phyloP scores from a whole-genome alignment of 139 green algal species.

The Auxenochlorella pyrenoidosa region DNA sequence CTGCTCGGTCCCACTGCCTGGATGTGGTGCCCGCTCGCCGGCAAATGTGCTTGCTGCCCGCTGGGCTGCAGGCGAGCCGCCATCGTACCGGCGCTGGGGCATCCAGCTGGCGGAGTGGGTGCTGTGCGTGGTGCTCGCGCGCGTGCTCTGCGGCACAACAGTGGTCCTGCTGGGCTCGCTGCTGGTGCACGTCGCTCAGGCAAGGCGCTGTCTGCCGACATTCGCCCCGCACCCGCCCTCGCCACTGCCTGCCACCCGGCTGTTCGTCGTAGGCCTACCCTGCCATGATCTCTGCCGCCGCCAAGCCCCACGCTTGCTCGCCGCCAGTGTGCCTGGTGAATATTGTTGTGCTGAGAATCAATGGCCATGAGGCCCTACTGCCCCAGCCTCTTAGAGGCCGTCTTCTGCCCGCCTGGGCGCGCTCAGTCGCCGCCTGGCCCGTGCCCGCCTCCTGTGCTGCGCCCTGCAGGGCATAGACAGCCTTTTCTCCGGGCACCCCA shows the following conservation, averaged over 20 bases:
- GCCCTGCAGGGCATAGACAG: constrained; percentile 46
- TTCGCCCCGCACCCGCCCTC: neutral
- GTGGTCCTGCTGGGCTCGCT: constrained; percentile 15
- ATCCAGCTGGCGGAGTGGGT: constrained; percentile 66
- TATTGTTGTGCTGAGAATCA: neutral
- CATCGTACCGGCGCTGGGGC: constrained; percentile 39
- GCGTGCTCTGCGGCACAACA: constrained; percentile 45
- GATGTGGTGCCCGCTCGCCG: neutral
- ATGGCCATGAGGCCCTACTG: no score
- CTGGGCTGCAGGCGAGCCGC: constrained; percentile 48
- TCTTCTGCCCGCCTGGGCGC: no score
- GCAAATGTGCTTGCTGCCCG: neutral
- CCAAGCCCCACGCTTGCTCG: no score
- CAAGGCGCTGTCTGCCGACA: constrained; percentile 10
- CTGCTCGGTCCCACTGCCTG: no score
- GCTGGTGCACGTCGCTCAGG: constrained; percentile 13
- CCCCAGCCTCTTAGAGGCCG: no score
- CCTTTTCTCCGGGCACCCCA: constrained; percentile 56
- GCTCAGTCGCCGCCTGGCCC: no score
- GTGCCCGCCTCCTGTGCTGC: no score
- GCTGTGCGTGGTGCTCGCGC: constrained; percentile 45
- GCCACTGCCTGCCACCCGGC: neutral
- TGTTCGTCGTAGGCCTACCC: no score
- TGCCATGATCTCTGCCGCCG: no score
- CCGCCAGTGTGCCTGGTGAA: no score